These are phyloP conservation scores for Phyllosticta citrichinensis DNA, from an alignment of 2,329 filamentous ascomycete genomes.

Conservation along the genomic window DNA sequence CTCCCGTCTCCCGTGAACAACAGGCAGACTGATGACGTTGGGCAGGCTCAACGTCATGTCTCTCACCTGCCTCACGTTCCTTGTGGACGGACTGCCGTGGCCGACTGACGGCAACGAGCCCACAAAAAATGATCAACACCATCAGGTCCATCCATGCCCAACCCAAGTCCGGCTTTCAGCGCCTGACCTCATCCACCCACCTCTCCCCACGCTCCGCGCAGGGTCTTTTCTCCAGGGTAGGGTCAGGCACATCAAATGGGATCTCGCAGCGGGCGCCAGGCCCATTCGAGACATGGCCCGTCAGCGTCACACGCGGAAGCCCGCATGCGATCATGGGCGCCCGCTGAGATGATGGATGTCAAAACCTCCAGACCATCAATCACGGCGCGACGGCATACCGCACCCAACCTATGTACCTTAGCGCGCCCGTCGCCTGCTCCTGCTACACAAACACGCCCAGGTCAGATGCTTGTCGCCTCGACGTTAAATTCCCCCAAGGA, in stretches of 20 bases:
- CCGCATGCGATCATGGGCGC: background rate
- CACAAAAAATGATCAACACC: background rate
- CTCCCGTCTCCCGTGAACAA: background rate
- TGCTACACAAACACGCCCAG: background rate
- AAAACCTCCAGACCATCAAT: background rate
- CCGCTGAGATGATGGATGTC: background rate
- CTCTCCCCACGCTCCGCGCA: background rate
- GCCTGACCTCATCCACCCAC: background rate
- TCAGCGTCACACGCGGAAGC: background rate
- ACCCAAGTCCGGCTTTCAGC: background rate
- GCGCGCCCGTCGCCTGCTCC: background rate
- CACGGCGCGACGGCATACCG: background rate
- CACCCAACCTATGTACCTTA: background rate
- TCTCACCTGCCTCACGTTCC: background rate
- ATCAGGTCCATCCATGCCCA: background rate
- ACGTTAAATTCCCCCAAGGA: background rate
- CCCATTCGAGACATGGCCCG: background rate
- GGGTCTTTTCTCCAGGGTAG: background rate
- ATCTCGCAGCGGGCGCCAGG: background rate
- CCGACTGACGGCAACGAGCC: background rate
- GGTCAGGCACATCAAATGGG: background rate
- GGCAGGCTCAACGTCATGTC: background rate
- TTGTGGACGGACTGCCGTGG: background rate
- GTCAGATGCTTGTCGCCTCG: background rate
- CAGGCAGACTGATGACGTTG: background rate